Base-by-base conservation (phyloP, 2,329 filamentous ascomycete species). In the Arthrobotrys pseudoclavata region DNA sequence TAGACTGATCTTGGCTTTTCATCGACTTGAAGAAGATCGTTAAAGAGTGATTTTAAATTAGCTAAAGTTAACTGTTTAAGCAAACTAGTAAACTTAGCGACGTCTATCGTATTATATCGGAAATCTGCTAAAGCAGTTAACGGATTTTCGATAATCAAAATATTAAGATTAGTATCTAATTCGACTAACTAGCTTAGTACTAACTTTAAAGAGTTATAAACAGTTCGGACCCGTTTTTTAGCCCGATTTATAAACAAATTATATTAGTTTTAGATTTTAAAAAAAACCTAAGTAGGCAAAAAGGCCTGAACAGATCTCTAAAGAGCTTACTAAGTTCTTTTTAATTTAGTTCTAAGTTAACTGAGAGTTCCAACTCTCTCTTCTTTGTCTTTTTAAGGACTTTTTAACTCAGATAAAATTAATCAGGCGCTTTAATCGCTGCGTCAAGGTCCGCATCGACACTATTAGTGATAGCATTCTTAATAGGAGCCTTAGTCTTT, bases 321-420 rank as follows among this genome's bases (percentile, higher is more conserved):
- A 52, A 5, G 29, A 26, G 29, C 7, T 29, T 52, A 29, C 10
- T 29, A n/a, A n/a, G 13, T n/a, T 52, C 15, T n/a, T n/a, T n/a
- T n/a, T n/a, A n/a, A n/a, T n/a, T 29, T 29, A n/a, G 13, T n/a
- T 52, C 15, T n/a, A 52, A n/a, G 29, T 52, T 52, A 3, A 52
- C 20, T 24, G 18, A 52, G 15, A 52, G 18, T n/a, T 52, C 13
- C 15, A 52, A n/a, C 18, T 52, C 13, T 52, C 18, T 52, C 15
- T 52, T 52, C 10, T 29, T 52, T 3, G 18, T n/a, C 20, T 9
- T 52, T 52, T 52, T 52, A 52, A 29, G 10, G 5, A 52, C 20
- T 52, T 52, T 52, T 52, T 52, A 52, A 52, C 10, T n/a, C 5
- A 52, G 9, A 29, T 52, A 52, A 9, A 52, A n/a, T 9, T 52